A percentile compares a stretch with the other conserved stretches of the same genome.
Conservation (phyloP, 306 rosid genomes). For the Dryas octopetala region DNA sequence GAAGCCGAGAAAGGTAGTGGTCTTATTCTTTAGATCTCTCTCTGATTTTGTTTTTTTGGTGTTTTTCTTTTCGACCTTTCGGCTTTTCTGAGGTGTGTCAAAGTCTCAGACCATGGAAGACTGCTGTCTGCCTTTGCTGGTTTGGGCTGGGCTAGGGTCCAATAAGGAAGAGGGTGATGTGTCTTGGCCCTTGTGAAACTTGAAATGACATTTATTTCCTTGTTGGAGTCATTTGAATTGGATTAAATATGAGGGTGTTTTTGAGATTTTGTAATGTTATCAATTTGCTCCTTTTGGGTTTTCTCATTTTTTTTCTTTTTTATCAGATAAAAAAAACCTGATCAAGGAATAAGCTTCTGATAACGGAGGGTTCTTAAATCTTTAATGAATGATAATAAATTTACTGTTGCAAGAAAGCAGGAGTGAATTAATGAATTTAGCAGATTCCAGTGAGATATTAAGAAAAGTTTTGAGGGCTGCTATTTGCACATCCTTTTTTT, state of each 20-base stretch:
- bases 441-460: background rate
- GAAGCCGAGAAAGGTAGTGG: conserved; percentile 6
- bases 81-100: conserved; percentile 12
- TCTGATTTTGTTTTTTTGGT: background rate
- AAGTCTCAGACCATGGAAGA: background rate
- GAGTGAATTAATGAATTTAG: background rate
- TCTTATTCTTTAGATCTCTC: conserved; percentile 2
- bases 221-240: background rate
- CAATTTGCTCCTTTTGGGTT: background rate
- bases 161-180: background rate
- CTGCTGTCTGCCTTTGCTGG: background rate
- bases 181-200: background rate
- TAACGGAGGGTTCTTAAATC: background rate
- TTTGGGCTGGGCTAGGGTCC: conserved; percentile 7
- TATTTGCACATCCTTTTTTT: too few species aligned
- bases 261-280: background rate
- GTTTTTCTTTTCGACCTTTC: background rate
- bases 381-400: background rate
- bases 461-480: too few species aligned
- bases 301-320: background rate
- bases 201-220: background rate
- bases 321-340: background rate
- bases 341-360: background rate
- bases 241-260: background rate
- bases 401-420: background rate